These are phyloP conservation scores for Pichiaceae sp. DNA, from an alignment of 1,139 yeast genomes.

Conservation along the genomic window DNA sequence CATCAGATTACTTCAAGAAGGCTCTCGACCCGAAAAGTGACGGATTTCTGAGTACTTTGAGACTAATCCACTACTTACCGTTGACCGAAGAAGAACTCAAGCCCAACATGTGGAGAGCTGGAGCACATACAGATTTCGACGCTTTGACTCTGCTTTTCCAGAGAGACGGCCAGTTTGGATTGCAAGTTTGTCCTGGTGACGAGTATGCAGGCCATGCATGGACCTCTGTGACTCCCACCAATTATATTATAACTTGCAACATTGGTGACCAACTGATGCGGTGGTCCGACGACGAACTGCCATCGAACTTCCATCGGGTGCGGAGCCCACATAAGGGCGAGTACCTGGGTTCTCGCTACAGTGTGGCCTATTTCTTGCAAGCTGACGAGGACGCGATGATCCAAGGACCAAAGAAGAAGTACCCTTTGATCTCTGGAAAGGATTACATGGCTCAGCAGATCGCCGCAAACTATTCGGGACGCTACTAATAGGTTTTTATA, in stretches of 20 bases:
- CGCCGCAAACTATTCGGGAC: neutral
- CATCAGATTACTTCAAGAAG: conserved; percentile 18
- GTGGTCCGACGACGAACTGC: conserved; percentile 25
- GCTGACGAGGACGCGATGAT: conserved; percentile 26
- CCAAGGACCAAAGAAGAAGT: conserved; percentile 24
- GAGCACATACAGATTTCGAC: conserved; percentile 32
- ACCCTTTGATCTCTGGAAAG: conserved; percentile 22
- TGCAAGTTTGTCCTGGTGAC: conserved; percentile 20
- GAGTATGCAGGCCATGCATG: conserved; percentile 23
- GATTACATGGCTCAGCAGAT: conserved; percentile 15
- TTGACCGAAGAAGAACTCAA: conserved; percentile 16
- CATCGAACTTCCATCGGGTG: conserved; percentile 27
- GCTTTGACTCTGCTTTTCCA: conserved; percentile 27
- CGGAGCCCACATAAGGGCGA: conserved; percentile 17
- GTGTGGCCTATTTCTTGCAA: conserved; percentile 26
- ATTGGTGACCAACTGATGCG: conserved; percentile 27
- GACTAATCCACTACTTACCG: conserved; percentile 25
- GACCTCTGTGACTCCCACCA: conserved; percentile 12
- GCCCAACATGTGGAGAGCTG: conserved; percentile 24
- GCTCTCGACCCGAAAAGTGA: conserved; percentile 21
- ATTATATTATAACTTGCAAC: conserved; percentile 20
- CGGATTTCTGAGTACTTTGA: conserved; percentile 25
- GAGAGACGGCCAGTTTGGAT: conserved; percentile 23
- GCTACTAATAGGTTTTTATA: too few relatives aligned
- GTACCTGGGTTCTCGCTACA: conserved; percentile 21